Base-by-base conservation (phyloP, 2,329 filamentous ascomycete species). In the Venturia oleaginea region DNA sequence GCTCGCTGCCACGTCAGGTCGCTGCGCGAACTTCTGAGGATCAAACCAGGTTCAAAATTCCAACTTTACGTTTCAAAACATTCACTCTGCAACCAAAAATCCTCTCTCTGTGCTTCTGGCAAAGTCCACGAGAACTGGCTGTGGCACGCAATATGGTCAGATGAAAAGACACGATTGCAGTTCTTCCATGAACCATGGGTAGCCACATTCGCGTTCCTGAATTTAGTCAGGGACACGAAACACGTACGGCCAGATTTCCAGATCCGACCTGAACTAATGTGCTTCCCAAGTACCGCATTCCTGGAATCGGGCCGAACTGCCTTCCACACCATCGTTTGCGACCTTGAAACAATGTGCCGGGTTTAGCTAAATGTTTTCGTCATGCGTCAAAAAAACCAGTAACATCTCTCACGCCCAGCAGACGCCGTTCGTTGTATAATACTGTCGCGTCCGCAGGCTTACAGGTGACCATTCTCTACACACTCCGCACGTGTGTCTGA, bases 301-400 rank as follows among this genome's bases (percentile, higher is more conserved):
- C 24, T 57, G 27, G 30, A 34, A 19, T 34, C 51, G 51, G 51
- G n/a, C 51, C 51, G 51, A 57, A 8, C 27, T 34, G 10, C 10
- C 15, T 51, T 24, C 51, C 17, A 57, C 51, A 57, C 51, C 51
- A 57, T n/a, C 27, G 51, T 57, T 57, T 57, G n/a, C 27, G n/a
- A 17, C 17, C 19, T 19, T 57, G 51, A 34, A 57, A 57, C 51
- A 57, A 34, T 30, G 51, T 57, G 27, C 51, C 51, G 51, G 51
- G 27, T 57, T 57, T 37, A 57, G 51, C 27, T 32, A 57, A 57
- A 34, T 34, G 51, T 57, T 57, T 57, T 55, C 51, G 8, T 19
- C 15, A 34, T 57, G 51, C 27, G 19, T 57, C 27, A 32, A n/a
- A 34, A 57, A 51, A 11, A 22, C 46, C 46, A 27, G 10, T 15